Base-by-base conservation (phyloP, 106 monocot genomes). In the Dioscorea dumetorum region DNA sequence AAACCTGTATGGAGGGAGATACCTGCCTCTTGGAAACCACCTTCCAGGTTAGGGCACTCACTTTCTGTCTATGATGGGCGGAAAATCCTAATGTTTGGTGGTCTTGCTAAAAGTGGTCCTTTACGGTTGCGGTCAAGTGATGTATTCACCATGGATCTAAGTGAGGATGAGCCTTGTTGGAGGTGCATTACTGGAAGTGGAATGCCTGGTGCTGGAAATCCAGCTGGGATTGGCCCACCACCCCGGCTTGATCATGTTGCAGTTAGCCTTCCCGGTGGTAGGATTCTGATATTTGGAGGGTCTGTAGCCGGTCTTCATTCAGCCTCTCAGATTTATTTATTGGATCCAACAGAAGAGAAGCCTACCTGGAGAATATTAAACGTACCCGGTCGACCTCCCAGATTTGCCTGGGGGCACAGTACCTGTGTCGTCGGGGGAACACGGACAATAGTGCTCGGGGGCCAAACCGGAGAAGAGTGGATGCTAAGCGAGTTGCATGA, bases 361-460 rank as follows among this genome's bases (percentile, higher is more conserved):
- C 95, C 91, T 17, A 91, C 95, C 0, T 95, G 95, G 95, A 85
- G 95, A 51, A 73, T 91, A 58, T 69, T 95, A 54, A 91, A 91
- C 60, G 88, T 95, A 34, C 95, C 91, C 50, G 91, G 95, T 33
- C 76, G 81, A 54, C 91, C 91, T 2, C 95, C 95, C 9, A 78
- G 88, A 22, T 95, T 95, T 78, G 95, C 95, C 31, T 95, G 95
- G 95, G 95, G 95, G 18, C 95, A 95, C 58, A 91, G 95, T 61
- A 95, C 95, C 0, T 95, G 95, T 68, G 85, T 95, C 7, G 91
- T 95, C 14, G 91, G 91, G 34, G 94, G n/a, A 67, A 86, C 95
- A 50, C 72, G 82, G 64, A 86, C 88, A 21, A 76, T 95, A 50
- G 95, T 95, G 17, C 88, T 95, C 20, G 95, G 95, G 4, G 88